Base-by-base conservation (phyloP, 1,284 basidiomycete species). In the Fomitopsis betulina region DNA sequence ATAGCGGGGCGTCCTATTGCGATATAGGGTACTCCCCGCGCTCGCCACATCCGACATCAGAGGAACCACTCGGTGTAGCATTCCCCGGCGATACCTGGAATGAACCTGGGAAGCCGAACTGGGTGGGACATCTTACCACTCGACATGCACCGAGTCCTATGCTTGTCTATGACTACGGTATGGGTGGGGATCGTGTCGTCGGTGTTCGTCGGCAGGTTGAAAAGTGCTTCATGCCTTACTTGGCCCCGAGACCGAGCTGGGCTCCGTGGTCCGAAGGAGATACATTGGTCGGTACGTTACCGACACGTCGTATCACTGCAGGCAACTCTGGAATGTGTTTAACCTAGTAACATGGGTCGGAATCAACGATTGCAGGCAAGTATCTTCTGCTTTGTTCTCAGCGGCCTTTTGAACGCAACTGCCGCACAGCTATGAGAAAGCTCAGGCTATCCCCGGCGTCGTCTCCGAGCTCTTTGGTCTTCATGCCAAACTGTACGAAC, bases 361-460 rank as follows among this genome's bases (percentile, higher is more conserved):
- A 0, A 84, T 86, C 56, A 86, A 87, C 61, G 84, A 86, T 67
- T 79, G 79, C 72, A 79, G 73, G 79, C 84, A 66, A 57, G 76
- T 12, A 15, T 37, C 13, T 15, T 17, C 2, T 15, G 15, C 6
- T 52, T 25, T 43, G 19, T 27, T 17, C 8, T 33, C 38, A 9
- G 35, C 35, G 13, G 13, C 8, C 35, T 9, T 30, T 17, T 43
- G 19, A 50, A 6, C 5, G n/a, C 9, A 6, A 15, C 35, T 37
- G 8, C 13, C 21, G 12, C 27, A 23, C 30, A 54, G 56, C 19
- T 43, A 23, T 19, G 54, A 51, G 19, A 54, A 49, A 38, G 50
- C 53, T 15, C 53, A 39, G 39, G 52, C 47, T 17, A 60, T 64
- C 21, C 42, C 55, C 56, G 17, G 65, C 49, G 37, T 38, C 57